Percentiles rank a stretch among this genome's conserved stretches.
Evolutionary conservation across 148 eudicot species (phyloP).

Genomic region (Cornus controversa): DNA sequence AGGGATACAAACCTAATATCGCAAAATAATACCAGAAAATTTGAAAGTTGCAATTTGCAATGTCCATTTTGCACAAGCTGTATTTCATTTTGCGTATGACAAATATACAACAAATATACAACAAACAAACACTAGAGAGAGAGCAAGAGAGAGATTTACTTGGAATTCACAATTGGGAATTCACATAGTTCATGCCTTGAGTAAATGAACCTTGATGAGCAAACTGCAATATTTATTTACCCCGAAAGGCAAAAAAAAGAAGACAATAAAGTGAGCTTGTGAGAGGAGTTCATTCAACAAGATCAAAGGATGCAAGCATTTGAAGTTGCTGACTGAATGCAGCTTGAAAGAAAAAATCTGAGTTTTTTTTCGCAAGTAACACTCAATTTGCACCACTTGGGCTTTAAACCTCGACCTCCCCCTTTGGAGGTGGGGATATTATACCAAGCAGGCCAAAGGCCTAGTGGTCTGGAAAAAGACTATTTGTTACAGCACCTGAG

Average conservation of each 20-base stretch:
- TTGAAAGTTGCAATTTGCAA: no score
- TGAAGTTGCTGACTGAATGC: background rate
- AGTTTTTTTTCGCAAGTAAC: no score
- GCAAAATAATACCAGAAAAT: no score
- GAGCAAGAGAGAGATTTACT: constrained; percentile 21
- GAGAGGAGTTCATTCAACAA: background rate
- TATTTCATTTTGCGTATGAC: background rate
- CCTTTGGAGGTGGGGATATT: no score
- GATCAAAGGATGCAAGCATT: background rate
- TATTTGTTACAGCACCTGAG: constrained; percentile 48
- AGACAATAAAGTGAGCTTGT: background rate
- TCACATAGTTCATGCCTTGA: constrained; percentile 64
- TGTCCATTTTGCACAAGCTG: background rate
- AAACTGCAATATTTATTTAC: constrained; percentile 50
- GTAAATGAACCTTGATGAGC: constrained; percentile 70
- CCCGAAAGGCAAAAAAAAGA: background rate
- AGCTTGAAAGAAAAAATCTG: no score
- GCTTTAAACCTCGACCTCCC: background rate
- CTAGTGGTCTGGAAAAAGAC: no score
- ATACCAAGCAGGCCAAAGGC: no score
- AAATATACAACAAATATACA: no score
- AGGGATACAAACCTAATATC: no score
- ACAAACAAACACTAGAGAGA: background rate
- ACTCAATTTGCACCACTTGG: no score
- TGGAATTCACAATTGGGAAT: constrained; percentile 48